Evolutionary conservation across 1,139 yeast species (phyloP).

Genomic region (Suhomyces choctaworum): DNA sequence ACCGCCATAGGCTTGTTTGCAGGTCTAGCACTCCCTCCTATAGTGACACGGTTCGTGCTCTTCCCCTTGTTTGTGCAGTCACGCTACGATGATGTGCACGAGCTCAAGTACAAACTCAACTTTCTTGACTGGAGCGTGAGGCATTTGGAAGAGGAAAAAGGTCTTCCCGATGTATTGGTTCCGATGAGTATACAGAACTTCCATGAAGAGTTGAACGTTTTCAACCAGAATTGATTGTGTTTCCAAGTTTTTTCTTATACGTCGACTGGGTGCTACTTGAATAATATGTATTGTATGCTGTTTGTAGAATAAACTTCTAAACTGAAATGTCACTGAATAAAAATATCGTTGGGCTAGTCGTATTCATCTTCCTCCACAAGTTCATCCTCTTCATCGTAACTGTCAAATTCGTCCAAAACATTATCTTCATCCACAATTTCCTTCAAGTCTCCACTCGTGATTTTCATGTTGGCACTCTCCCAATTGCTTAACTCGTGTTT

Average conservation of each 20-base stretch:
- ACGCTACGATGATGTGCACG: slow-evolving; percentile 32
- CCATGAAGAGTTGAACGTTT: no score
- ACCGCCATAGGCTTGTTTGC: slow-evolving; percentile 25
- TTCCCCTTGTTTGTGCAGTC: slow-evolving; percentile 24
- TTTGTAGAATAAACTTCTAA: no score
- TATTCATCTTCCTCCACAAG: not conserved
- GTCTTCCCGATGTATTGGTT: slow-evolving; percentile 32
- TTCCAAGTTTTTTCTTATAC: no score
- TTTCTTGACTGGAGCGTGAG: slow-evolving; percentile 43
- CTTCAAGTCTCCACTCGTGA: slow-evolving; percentile 24
- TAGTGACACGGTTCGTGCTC: slow-evolving; percentile 29
- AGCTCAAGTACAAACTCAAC: slow-evolving; percentile 36
- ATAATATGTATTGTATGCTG: no score
- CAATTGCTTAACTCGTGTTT: slow-evolving; percentile 37
- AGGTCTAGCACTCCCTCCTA: slow-evolving; percentile 34
- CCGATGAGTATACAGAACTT: slow-evolving; percentile 18
- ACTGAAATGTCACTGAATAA: no score
- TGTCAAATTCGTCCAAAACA: slow-evolving; percentile 18
- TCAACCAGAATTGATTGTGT: no score
- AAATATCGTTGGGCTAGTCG: no score
- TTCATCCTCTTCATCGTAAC: slow-evolving; percentile 10
- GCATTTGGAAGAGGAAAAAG: slow-evolving; percentile 33
- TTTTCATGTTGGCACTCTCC: slow-evolving; percentile 36
- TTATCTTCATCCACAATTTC: slow-evolving; percentile 16
- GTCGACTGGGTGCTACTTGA: no score